Evolutionary conservation across 2,329 filamentous ascomycete species (phyloP), one percentile per base, ranked within the genome.

Genomic region (Scedosporium aurantiacum): DNA sequence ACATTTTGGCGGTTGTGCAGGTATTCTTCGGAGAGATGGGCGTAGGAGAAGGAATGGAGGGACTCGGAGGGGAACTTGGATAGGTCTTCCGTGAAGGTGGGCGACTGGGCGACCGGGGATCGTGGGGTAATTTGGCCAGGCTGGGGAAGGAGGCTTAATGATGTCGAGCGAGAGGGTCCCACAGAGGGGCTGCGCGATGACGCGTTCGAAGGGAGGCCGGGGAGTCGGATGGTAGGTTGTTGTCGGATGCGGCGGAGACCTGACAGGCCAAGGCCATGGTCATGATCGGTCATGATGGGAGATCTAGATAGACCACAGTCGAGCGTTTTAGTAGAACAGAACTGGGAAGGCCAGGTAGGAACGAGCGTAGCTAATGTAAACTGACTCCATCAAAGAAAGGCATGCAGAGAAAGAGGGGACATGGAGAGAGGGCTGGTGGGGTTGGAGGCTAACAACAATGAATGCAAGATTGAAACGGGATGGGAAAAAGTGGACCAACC

Each of bases 31-130:
- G 92, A 93, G 74, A 96, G 92, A 67, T 96, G 90, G 47, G 94
- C 91, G 73, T 99, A 99, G 12, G 93, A 97, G 76, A 99, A 99
- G 1, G 94, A 99, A 74, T 99, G 94, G 56, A 99, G 78, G 5
- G 94, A 99, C 72, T 99, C 94, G 67, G 90, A 91, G 1, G 94
- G 93, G 71, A 99, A 99, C 58, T 92, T 87, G 55, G 87, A 87
- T 55, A 99, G 82, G 70, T 99, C 94, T 77, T 97, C 94, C 69
- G 85, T 83, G 70, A 91, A 91, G 64, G 83, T 83, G 25, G 91
- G 90, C 23, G 91, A 91, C 21, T 80, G 78, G 25, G 87, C 86
- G 5, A 81, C 86, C n/a, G 85, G 78, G 7, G 82, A 77, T 27
- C 85, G 70, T 16, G 81, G 79, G 18, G 57, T 54, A 57, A 79